Evolutionary conservation across 306 rosid genomes (phyloP).

Genomic region (Elaeagnus macrophylla): DNA sequence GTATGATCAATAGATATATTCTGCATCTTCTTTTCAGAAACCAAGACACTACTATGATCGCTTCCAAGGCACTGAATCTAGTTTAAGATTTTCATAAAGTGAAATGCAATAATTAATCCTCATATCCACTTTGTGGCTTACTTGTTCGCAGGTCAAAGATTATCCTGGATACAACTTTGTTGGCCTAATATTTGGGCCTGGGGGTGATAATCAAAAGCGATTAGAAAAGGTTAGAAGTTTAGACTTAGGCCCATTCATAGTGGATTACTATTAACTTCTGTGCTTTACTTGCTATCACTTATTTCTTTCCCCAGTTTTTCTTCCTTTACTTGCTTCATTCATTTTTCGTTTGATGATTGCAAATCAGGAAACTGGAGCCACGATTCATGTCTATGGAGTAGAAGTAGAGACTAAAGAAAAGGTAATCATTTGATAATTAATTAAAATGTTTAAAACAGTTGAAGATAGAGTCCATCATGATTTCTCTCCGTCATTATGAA

Average conservation of each 20-base stretch:
- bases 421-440: constrained; percentile 30
- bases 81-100: not conserved
- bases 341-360: constrained; percentile 8
- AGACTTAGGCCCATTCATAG: not conserved
- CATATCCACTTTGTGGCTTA: constrained; percentile 15
- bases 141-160: constrained; percentile 57
- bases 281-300: constrained; percentile 8
- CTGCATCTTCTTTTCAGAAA: too few relatives aligned
- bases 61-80: not conserved
- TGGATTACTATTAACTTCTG: not conserved
- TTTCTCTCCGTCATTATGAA: not conserved
- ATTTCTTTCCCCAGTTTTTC: not conserved
- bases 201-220: constrained; percentile 76
- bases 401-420: constrained; percentile 58
- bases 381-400: constrained; percentile 60
- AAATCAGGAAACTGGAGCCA: constrained; percentile 83
- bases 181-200: constrained; percentile 65
- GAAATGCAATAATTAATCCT: not conserved
- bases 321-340: not conserved
- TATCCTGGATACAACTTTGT: constrained; percentile 71
- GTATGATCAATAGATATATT: too few relatives aligned
- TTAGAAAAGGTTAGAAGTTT: constrained; percentile 62
- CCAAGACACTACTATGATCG: too few relatives aligned
- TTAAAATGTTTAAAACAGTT: not conserved
- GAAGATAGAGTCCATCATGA: not conserved